Conservation (phyloP, 768 basidiomycete species). For the Lentinula edodes region DNA sequence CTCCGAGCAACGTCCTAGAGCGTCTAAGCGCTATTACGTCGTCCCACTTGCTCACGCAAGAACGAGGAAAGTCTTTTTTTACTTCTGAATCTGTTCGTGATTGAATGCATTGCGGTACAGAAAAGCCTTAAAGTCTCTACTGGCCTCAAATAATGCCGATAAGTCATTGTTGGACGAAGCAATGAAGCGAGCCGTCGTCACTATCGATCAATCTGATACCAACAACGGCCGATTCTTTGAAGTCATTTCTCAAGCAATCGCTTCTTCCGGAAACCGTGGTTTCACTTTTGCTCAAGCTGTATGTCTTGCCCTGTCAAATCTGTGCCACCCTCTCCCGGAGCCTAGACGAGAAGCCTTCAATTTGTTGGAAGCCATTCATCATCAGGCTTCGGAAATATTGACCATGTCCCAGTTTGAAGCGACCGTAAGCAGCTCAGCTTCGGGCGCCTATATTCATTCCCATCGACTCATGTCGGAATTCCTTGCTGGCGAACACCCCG, state of each 20-base stretch:
- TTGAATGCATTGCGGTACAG: constrained; percentile 31
- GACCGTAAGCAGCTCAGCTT: constrained; percentile 62
- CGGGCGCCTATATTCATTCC: constrained; percentile 75
- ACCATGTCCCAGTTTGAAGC: constrained; percentile 72
- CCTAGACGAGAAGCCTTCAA: constrained; percentile 75
- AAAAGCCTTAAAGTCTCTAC: constrained; percentile 68
- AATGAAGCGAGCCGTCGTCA: constrained; percentile 64
- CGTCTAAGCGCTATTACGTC: constrained; percentile 66
- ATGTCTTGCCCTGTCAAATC: constrained; percentile 78
- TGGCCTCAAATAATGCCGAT: constrained; percentile 53
- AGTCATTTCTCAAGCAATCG: constrained; percentile 66
- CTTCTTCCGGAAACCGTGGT: constrained; percentile 43
- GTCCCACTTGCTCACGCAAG: constrained; percentile 41
- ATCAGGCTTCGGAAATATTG: constrained; percentile 59
- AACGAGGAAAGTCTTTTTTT: constrained; percentile 52
- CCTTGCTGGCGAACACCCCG: constrained; percentile 72
- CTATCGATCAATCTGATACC: constrained; percentile 44
- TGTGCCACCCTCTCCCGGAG: constrained; percentile 61
- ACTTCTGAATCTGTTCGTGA: not conserved
- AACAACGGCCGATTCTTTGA: constrained; percentile 72
- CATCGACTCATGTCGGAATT: constrained; percentile 74
- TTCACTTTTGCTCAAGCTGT: constrained; percentile 72
- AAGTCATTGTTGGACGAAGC: constrained; percentile 55
- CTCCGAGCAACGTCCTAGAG: constrained; percentile 49
- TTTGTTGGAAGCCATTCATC: constrained; percentile 68